These are phyloP conservation scores for Thermothielavioides terrestris DNA, from an alignment of 495 filamentous ascomycete species.

Conservation along the genomic window DNA sequence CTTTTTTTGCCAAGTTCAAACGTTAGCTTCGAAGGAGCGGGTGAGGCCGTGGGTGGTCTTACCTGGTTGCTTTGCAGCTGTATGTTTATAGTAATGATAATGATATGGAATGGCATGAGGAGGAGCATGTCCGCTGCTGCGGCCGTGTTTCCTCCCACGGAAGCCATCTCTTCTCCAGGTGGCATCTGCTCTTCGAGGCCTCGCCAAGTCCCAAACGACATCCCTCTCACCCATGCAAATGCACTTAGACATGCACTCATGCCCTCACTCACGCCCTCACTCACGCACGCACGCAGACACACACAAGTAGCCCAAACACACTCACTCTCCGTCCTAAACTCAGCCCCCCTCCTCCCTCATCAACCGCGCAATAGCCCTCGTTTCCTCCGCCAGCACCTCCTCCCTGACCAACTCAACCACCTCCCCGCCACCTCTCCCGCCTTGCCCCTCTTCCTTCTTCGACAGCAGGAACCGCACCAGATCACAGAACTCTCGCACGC, in stretches of 20 bases:
- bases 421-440: conserved; percentile 3
- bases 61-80: not conserved
- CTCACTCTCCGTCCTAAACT: not conserved
- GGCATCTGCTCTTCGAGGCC: too few species aligned
- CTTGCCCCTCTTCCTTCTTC: not conserved
- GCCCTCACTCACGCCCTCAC: too few species aligned
- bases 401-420: conserved; percentile 17
- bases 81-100: conserved; percentile 6
- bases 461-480: conserved; percentile 31
- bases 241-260: too few species aligned
- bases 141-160: too few species aligned
- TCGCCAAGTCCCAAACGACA: not conserved
- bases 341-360: conserved; percentile 24
- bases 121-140: too few species aligned
- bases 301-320: too few species aligned
- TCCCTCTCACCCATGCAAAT: too few species aligned
- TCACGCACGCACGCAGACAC: too few species aligned
- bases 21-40: conserved; percentile 2
- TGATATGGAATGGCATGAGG: too few species aligned
- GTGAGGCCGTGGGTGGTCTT: not conserved
- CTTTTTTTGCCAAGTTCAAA: conserved; percentile 21
- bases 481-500: conserved; percentile 40
- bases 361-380: conserved; percentile 28
- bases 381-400: conserved; percentile 27
- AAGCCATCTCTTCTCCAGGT: too few species aligned